A percentile compares a stretch with the other conserved stretches of the same genome.
These are phyloP conservation scores for carrot (Daucus carota) DNA, from an alignment of 129 eudicot species.

Conservation along the genomic window DNA sequence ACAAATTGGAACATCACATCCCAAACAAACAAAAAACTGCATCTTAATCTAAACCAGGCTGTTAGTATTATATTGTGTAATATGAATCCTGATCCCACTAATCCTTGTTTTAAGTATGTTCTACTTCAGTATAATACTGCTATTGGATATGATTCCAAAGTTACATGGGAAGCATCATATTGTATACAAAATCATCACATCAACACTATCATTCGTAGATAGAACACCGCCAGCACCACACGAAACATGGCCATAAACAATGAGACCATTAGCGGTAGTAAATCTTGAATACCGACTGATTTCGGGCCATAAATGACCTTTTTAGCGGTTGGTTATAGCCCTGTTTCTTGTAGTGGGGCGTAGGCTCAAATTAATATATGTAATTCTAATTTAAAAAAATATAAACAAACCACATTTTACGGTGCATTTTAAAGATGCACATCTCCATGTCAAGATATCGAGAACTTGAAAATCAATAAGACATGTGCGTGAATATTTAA, in stretches of 20 bases:
- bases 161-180: background rate
- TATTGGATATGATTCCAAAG: background rate
- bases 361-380: too few relatives aligned
- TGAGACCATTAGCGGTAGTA: too few relatives aligned
- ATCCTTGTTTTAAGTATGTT: slow-evolving; percentile 3
- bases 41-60: background rate
- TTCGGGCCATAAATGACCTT: too few relatives aligned
- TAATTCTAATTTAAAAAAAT: too few relatives aligned
- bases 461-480: background rate
- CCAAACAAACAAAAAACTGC: background rate
- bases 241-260: too few relatives aligned
- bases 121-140: background rate
- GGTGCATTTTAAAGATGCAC: background rate
- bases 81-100: background rate
- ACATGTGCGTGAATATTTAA: too few relatives aligned
- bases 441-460: background rate
- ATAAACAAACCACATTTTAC: too few relatives aligned
- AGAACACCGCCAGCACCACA: too few relatives aligned
- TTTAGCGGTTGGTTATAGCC: too few relatives aligned
- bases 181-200: background rate
- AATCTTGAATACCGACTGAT: too few relatives aligned
- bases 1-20: background rate
- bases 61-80: background rate
- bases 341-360: too few relatives aligned
- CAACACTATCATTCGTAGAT: background rate